phyloP scores from a whole-genome alignment of 352 stramenopile species.

The Pythium phragmiticola region DNA sequence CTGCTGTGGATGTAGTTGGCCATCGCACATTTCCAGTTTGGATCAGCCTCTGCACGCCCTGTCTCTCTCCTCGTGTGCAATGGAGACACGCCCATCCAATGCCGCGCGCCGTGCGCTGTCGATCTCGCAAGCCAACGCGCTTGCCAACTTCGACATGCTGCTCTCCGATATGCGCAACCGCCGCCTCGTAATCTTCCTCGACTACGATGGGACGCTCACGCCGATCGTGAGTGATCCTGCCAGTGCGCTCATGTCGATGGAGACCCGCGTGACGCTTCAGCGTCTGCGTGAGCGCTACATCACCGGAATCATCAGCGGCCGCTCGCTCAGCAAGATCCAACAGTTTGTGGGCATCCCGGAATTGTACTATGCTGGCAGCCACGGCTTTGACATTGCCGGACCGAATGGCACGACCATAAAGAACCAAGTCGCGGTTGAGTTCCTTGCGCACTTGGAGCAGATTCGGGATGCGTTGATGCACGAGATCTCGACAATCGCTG shows the following conservation, averaged over 20 bases:
- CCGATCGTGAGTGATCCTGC: conserved; percentile 89
- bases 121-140: conserved; percentile 69
- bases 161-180: conserved; percentile 48
- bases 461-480: conserved; percentile 49
- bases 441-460: conserved; percentile 60
- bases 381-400: conserved; percentile 89
- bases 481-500: conserved; percentile 46
- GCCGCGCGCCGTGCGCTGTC: conserved; percentile 41
- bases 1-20: not conserved
- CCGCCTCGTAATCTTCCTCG: conserved; percentile 82
- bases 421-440: conserved; percentile 82
- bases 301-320: conserved; percentile 84
- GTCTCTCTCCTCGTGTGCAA: not conserved
- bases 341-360: conserved; percentile 87
- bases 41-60: not conserved
- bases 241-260: conserved; percentile 60
- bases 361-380: conserved; percentile 88
- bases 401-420: conserved; percentile 77
- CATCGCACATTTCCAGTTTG: not conserved
- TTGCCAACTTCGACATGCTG: conserved; percentile 67
- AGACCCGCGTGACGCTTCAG: conserved; percentile 71
- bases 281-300: conserved; percentile 79
- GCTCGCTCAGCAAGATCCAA: conserved; percentile 87
- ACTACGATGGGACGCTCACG: conserved; percentile 90
- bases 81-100: not conserved